These are phyloP conservation scores for Hypoxylon sp. DNA, from an alignment of 2,329 filamentous ascomycete species.

Conservation along the genomic window DNA sequence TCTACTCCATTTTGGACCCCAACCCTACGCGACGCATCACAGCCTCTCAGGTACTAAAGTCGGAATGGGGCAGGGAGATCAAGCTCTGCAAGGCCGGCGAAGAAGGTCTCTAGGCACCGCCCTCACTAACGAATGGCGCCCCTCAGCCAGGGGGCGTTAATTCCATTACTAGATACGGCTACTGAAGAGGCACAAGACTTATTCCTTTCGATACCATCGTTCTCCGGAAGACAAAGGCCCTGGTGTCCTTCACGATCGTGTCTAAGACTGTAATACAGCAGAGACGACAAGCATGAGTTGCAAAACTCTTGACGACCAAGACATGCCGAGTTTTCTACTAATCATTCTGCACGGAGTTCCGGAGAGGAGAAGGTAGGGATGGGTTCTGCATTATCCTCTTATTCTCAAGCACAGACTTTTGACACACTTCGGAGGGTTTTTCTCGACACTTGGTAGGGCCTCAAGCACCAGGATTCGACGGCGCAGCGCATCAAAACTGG, in stretches of 20 bases:
- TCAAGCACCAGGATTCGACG: constrained; percentile 36
- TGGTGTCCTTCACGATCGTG: constrained; percentile 24
- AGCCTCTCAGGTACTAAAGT: constrained; percentile 95
- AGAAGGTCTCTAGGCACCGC: constrained; percentile 75
- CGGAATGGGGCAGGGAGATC: constrained; percentile 98
- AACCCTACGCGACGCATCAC: constrained; percentile 93
- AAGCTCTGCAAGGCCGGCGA: constrained; percentile 96
- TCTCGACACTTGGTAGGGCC: constrained; percentile 21
- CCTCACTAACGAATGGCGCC: constrained; percentile 8
- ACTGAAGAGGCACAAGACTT: not conserved
- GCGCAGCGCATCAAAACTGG: constrained; percentile 43
- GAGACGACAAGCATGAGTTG: constrained; percentile 13
- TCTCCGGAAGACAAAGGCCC: constrained; percentile 16
- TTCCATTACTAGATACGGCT: constrained; percentile 1
- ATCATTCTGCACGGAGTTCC: constrained; percentile 42
- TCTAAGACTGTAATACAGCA: constrained; percentile 4
- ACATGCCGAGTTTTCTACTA: constrained; percentile 24
- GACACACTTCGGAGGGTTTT: constrained; percentile 26
- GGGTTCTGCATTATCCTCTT: constrained; percentile 30
- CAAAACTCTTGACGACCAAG: constrained; percentile 24
- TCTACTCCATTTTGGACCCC: constrained; percentile 97
- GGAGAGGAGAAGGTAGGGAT: constrained; percentile 12
- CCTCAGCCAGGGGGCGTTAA: constrained; percentile 6
- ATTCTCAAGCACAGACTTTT: constrained; percentile 31
- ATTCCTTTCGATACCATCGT: constrained; percentile 19